Conservation (phyloP, 768 basidiomycete genomes). For the Pulveroboletus sp. region DNA sequence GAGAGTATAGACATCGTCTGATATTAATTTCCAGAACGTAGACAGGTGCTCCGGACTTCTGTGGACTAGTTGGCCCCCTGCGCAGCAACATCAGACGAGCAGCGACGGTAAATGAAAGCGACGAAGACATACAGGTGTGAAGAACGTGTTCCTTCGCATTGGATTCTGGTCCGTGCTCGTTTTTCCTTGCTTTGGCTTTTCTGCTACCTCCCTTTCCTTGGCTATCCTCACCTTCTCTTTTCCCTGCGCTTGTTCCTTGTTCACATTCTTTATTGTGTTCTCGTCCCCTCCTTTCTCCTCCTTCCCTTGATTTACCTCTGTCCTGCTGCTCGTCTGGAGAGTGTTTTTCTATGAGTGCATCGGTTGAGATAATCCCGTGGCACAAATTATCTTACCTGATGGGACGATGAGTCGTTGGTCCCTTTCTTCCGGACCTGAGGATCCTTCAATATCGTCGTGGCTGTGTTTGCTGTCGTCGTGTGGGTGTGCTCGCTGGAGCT, state of each 20-base stretch:
- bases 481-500: neutral
- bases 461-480: neutral
- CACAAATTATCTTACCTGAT: slow-evolving; percentile 3
- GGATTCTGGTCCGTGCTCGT: neutral
- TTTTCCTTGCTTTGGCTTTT: neutral
- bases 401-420: neutral
- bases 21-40: no score
- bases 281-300: neutral
- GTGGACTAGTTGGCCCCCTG: slow-evolving; percentile 3
- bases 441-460: slow-evolving; percentile 1
- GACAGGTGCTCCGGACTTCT: no score
- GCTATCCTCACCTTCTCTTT: neutral
- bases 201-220: neutral
- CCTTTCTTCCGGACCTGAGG: slow-evolving; percentile 14
- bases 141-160: neutral
- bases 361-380: neutral
- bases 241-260: no score
- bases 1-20: slow-evolving; percentile 10
- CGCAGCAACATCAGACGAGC: neutral
- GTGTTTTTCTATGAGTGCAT: slow-evolving; percentile 4
- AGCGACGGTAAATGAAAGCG: neutral
- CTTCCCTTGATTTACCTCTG: neutral
- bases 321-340: neutral
- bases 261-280: neutral
- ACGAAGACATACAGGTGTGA: slow-evolving; percentile 6